Evolutionary conservation across 2,329 filamentous ascomycete species (phyloP).

Genomic region (Calonectria pauciramosa): DNA sequence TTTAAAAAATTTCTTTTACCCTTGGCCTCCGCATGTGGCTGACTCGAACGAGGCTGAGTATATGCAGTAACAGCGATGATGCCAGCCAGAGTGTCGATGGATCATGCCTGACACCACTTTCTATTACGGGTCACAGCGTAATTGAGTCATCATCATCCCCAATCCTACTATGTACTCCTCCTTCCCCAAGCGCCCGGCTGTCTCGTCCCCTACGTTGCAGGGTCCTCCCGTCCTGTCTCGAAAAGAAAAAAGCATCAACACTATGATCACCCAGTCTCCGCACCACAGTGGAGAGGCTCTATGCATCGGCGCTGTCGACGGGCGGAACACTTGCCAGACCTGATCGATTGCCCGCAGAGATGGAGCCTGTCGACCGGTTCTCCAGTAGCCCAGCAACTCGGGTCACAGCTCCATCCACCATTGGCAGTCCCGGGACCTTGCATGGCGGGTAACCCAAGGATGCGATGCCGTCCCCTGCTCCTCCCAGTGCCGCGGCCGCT

Average conservation of each 20-base stretch:
- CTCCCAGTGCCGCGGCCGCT: conserved; percentile 13
- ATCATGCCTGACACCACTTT: background rate
- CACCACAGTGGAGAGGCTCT: background rate
- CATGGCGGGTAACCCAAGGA: conserved; percentile 21
- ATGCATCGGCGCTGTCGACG: conserved; percentile 4
- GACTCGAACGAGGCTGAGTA: background rate
- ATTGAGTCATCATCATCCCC: background rate
- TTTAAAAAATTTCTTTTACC: background rate
- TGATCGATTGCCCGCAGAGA: background rate
- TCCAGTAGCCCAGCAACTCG: conserved; percentile 25
- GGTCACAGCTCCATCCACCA: background rate
- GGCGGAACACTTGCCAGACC: conserved; percentile 7
- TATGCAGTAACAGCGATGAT: background rate
- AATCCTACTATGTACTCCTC: background rate
- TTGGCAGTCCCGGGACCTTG: conserved; percentile 10
- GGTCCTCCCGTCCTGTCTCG: conserved; percentile 14
- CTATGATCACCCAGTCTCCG: background rate
- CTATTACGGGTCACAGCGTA: background rate
- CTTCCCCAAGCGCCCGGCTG: background rate
- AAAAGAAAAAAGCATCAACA: background rate
- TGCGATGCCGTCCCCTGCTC: conserved; percentile 19
- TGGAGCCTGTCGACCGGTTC: background rate
- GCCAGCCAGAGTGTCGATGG: background rate
- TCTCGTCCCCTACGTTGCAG: conserved; percentile 3
- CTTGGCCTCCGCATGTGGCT: background rate